Evolutionary conservation across 2,329 filamentous ascomycete genomes (phyloP).

Genomic region (Phialophora verrucosa): DNA sequence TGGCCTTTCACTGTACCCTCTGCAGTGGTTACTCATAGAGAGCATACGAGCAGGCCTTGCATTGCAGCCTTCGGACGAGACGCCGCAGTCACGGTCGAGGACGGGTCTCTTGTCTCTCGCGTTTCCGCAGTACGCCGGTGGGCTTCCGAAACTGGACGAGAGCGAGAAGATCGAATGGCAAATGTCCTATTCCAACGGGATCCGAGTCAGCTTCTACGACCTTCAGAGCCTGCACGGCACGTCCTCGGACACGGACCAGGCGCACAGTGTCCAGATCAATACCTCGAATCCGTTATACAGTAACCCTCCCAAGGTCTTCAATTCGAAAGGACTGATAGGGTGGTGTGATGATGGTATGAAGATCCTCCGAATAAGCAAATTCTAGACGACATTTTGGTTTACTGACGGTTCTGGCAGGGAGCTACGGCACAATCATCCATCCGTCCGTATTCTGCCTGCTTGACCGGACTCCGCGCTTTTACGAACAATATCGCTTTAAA

Average conservation of each 20-base stretch:
- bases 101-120: constrained; percentile 24
- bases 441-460: constrained; percentile 45
- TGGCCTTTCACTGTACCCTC: constrained; percentile 50
- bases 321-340: constrained; percentile 27
- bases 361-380: constrained; percentile 10
- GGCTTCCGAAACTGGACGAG: constrained; percentile 29
- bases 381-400: neutral
- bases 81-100: neutral
- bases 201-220: constrained; percentile 35
- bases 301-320: constrained; percentile 33
- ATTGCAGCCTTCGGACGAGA: constrained; percentile 35
- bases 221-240: constrained; percentile 31
- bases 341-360: constrained; percentile 39
- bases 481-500: constrained; percentile 41
- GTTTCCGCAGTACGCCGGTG: constrained; percentile 36
- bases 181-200: constrained; percentile 31
- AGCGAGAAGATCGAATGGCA: constrained; percentile 36
- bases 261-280: constrained; percentile 34
- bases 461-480: constrained; percentile 41
- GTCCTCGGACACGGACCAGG: constrained; percentile 21
- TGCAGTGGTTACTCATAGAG: constrained; percentile 53
- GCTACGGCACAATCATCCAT: constrained; percentile 44
- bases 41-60: constrained; percentile 43
- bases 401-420: constrained; percentile 11
- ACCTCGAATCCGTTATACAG: constrained; percentile 25